A percentile compares a stretch with the other conserved stretches of the same genome.
Evolutionary conservation across 2,329 filamentous ascomycete genomes (phyloP).

Genomic region (Colletotrichum gigasporum): DNA sequence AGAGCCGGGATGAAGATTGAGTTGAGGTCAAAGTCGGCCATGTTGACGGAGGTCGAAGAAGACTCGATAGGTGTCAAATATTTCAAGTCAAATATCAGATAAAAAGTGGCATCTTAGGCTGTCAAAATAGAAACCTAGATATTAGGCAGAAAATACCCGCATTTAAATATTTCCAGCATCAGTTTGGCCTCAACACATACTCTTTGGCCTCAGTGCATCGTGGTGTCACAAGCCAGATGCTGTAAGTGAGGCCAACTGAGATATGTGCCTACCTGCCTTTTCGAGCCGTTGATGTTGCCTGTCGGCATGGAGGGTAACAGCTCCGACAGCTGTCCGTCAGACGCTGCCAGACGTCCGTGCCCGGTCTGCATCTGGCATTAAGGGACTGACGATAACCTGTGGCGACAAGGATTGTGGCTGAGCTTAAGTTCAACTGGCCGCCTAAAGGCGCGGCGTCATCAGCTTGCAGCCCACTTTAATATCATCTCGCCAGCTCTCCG

Average conservation of each 20-base stretch:
- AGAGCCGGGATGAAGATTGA: slow-evolving; percentile 79
- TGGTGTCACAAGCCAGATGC: neutral
- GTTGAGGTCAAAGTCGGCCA: slow-evolving; percentile 67
- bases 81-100: neutral
- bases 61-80: neutral
- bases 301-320: neutral
- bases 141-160: neutral
- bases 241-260: neutral
- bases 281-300: neutral
- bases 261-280: slow-evolving; percentile 17
- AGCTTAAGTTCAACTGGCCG: slow-evolving; percentile 18
- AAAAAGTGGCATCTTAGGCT: neutral
- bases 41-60: no score
- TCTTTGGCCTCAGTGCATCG: slow-evolving; percentile 6
- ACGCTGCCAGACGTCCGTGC: neutral
- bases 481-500: slow-evolving; percentile 30
- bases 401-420: slow-evolving; percentile 26
- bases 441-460: slow-evolving; percentile 33
- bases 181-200: neutral
- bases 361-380: neutral
- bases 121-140: no score
- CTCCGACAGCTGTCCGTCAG: neutral
- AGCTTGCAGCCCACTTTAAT: slow-evolving; percentile 33
- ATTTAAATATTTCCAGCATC: neutral
- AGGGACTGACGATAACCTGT: slow-evolving; percentile 12